Base-by-base conservation (phyloP, 2,329 filamentous ascomycete species). In the Intubia oerlemansii region DNA sequence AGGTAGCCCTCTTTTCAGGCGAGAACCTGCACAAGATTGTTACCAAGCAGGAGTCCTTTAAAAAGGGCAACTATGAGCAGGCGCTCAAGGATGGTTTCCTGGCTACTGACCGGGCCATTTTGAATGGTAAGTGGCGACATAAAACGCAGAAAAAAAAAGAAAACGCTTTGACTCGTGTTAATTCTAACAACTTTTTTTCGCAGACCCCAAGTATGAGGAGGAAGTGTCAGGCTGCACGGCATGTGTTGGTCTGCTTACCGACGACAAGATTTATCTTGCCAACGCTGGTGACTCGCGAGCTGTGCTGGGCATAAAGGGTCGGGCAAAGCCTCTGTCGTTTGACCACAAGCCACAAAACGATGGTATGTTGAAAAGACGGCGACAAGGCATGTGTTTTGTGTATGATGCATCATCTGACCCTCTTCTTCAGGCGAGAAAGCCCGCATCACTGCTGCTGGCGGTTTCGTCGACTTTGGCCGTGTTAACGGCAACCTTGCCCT, bases 311-410 rank as follows among this genome's bases (percentile, higher is more conserved):
- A 81, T 98, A 45, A 98, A 95, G 59, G 88, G 88, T 39, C 70
- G 88, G 44, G 88, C 88, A 41, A 98, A 95, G 59, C 88, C 88
- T 29, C 63, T 98, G 35, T 98, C 88, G n/a, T 91, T 91, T 48
- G 88, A 98, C 51, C 88, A 98, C 62, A 98, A 98, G 57, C 88
- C 88, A 24, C 84, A 93, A 51, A 93, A 95, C 42, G 88, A 98
- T 66, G 80, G 82, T 90, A 48, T 33, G 59, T 32, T 17, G 13
- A n/a, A n/a, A n/a, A n/a, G n/a, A n/a, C n/a, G n/a, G n/a, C n/a
- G n/a, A n/a, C n/a, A n/a, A n/a, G n/a, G n/a, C 24, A 12, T 12
- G 3, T 21, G 17, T 23, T n/a, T 23, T 20, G 15, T 27, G 14
- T n/a, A 19, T n/a, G 8, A 13, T n/a, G 14, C 3, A 5, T 13